A percentile compares a stretch with the other conserved stretches of the same genome.
Evolutionary conservation across 306 rosid species (phyloP).

Genomic region (Vicia villosa): DNA sequence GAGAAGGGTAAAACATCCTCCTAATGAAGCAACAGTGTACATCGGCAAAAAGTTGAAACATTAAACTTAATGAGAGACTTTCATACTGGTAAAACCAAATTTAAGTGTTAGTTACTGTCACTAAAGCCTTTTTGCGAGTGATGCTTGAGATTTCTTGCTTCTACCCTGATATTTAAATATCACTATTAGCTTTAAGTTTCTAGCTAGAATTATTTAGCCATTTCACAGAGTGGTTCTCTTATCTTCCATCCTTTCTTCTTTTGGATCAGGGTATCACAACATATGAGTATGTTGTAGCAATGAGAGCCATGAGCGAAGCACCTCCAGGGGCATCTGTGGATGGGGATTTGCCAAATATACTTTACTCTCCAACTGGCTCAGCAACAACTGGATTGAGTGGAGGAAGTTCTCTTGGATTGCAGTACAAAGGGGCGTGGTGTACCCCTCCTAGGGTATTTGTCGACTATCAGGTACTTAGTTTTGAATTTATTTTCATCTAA

Average conservation of each 20-base stretch:
- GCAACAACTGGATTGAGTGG: constrained; percentile 97
- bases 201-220: constrained; percentile 25
- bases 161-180: constrained; percentile 20
- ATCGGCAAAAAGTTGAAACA: neutral
- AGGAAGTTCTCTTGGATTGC: constrained; percentile 93
- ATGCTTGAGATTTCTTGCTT: constrained; percentile 15
- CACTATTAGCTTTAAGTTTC: constrained; percentile 7
- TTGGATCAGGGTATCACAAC: constrained; percentile 91
- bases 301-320: constrained; percentile 93
- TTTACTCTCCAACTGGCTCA: constrained; percentile 89
- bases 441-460: constrained; percentile 96
- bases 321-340: constrained; percentile 71
- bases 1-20: constrained; percentile 10
- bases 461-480: constrained; percentile 80
- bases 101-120: neutral
- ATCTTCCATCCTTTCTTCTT: constrained; percentile 21
- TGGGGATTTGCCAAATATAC: constrained; percentile 65
- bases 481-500: constrained; percentile 20
- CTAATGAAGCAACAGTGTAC: neutral
- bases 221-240: constrained; percentile 30
- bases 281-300: constrained; percentile 91
- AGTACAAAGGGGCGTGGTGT: constrained; percentile 95
- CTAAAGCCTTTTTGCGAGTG: neutral
- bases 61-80: neutral
- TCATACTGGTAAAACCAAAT: neutral